phyloP scores from a whole-genome alignment of 768 basidiomycete species.

The Xerocomus spinulosus region DNA sequence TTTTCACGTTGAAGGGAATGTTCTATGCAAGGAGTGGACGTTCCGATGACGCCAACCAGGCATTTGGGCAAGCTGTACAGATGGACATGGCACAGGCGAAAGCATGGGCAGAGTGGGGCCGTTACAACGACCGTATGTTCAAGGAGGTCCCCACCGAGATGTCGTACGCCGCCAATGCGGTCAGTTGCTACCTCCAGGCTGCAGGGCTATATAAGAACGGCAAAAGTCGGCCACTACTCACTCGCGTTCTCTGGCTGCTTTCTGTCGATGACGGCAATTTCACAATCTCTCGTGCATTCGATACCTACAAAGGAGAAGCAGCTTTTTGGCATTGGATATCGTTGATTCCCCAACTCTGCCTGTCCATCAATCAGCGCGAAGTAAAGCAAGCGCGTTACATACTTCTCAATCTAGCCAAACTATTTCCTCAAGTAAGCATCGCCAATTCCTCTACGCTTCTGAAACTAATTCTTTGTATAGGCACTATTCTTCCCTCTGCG shows the following conservation, averaged over 20 bases:
- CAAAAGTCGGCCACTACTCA: constrained; percentile 87
- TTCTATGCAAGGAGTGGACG: constrained; percentile 87
- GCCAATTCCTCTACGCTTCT: background rate
- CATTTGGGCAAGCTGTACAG: constrained; percentile 94
- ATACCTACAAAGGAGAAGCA: constrained; percentile 93
- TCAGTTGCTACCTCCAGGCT: constrained; percentile 96
- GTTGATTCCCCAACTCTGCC: constrained; percentile 87
- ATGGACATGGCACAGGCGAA: constrained; percentile 93
- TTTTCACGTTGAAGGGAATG: constrained; percentile 98
- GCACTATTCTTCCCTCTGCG: constrained; percentile 94
- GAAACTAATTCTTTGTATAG: constrained; percentile 38
- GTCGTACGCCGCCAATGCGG: constrained; percentile 80
- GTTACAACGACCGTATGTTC: constrained; percentile 90
- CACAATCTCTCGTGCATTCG: constrained; percentile 77
- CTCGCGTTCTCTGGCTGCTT: constrained; percentile 93
- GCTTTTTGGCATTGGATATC: constrained; percentile 99
- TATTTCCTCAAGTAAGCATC: constrained; percentile 79
- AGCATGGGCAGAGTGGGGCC: constrained; percentile 98
- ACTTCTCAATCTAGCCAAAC: constrained; percentile 82
- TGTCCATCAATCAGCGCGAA: constrained; percentile 87
- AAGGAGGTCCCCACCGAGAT: constrained; percentile 76
- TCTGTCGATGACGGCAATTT: constrained; percentile 80
- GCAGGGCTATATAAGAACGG: constrained; percentile 91
- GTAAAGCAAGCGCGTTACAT: constrained; percentile 89
- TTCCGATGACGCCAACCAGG: constrained; percentile 83